Evolutionary conservation across 169 alveolate species (phyloP).

Genomic region (Babesia bovis): DNA sequence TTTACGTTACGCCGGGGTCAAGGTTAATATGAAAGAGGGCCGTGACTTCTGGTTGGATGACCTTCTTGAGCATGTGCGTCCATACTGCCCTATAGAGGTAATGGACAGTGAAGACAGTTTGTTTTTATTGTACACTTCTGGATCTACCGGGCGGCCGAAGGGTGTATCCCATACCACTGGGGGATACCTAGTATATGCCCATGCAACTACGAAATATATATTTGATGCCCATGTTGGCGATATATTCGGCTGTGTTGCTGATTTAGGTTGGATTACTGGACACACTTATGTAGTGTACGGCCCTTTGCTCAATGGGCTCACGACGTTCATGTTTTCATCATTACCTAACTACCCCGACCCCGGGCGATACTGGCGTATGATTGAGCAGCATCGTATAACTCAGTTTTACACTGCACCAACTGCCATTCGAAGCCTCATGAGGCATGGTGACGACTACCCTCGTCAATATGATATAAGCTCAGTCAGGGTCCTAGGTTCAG

Average conservation of each 20-base stretch:
- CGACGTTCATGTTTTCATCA: constrained; percentile 92
- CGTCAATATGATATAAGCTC: constrained; percentile 72
- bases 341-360: constrained; percentile 94
- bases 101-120: constrained; percentile 94
- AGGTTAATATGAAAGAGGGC: constrained; percentile 70
- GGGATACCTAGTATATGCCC: constrained; percentile 90
- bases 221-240: constrained; percentile 88
- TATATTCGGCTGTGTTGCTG: constrained; percentile 93
- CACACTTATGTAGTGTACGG: constrained; percentile 95
- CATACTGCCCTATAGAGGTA: constrained; percentile 88
- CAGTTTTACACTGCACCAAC: constrained; percentile 98
- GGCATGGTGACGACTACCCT: constrained; percentile 73
- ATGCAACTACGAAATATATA: constrained; percentile 85
- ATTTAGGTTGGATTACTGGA: constrained; percentile 98
- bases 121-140: constrained; percentile 93
- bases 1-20: constrained; percentile 42
- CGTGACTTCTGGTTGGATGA: constrained; percentile 85
- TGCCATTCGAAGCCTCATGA: constrained; percentile 90
- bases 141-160: constrained; percentile 97
- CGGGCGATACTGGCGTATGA: constrained; percentile 85
- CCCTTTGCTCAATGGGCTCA: constrained; percentile 91
- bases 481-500: constrained; percentile 81
- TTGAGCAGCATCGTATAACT: constrained; percentile 87
- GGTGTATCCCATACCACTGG: constrained; percentile 93
- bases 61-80: constrained; percentile 82